Evolutionary conservation across 1,284 basidiomycete species (phyloP).

Genomic region (Sparassis latifolia): DNA sequence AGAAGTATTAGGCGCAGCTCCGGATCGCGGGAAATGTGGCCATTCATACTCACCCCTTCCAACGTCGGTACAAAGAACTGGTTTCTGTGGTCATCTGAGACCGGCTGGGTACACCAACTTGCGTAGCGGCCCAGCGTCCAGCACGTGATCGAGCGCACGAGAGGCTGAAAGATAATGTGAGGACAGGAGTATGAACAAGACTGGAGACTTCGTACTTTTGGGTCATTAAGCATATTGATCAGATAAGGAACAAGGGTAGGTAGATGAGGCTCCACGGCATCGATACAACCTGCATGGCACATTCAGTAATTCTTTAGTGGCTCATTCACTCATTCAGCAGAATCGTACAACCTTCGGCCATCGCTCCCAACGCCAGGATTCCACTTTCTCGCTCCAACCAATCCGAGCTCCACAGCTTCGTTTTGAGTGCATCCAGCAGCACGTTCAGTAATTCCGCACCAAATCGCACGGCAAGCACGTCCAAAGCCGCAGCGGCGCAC

Average conservation of each 20-base stretch:
- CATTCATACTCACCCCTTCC: conserved; percentile 77
- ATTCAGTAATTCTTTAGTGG: background rate
- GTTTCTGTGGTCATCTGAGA: conserved; percentile 80
- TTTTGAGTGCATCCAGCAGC: conserved; percentile 85
- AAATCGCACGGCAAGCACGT: conserved; percentile 94
- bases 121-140: conserved; percentile 99
- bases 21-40: background rate
- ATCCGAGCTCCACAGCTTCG: conserved; percentile 88
- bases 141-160: conserved; percentile 97
- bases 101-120: conserved; percentile 86
- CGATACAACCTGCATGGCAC: conserved; percentile 77
- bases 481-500: conserved; percentile 95
- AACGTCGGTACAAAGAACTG: conserved; percentile 94
- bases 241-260: conserved; percentile 90
- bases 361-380: conserved; percentile 93
- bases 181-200: background rate
- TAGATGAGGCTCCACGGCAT: conserved; percentile 91
- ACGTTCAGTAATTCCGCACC: conserved; percentile 84
- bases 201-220: conserved; percentile 58
- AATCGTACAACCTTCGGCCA: conserved; percentile 80
- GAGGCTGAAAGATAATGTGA: conserved; percentile 52
- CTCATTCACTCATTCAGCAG: too few relatives aligned
- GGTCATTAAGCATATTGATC: conserved; percentile 84
- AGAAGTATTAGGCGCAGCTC: conserved; percentile 1
- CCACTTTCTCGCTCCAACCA: conserved; percentile 96